Conservation (phyloP, 495 filamentous ascomycete genomes). For the Delitschia confertaspora region DNA sequence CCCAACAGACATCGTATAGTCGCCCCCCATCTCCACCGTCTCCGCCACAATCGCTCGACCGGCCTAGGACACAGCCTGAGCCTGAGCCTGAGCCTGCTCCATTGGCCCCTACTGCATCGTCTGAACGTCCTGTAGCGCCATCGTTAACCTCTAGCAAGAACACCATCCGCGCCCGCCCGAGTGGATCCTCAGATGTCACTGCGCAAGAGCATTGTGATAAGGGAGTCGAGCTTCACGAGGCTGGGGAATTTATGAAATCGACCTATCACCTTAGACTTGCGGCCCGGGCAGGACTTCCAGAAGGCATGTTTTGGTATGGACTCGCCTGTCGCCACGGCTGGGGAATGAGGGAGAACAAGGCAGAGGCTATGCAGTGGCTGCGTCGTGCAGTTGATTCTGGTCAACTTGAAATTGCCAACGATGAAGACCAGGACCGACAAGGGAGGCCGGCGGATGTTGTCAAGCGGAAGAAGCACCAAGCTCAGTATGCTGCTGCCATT, state of each 20-base stretch:
- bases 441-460: slow-evolving; percentile 54
- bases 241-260: slow-evolving; percentile 76
- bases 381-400: slow-evolving; percentile 82
- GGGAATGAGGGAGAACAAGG: slow-evolving; percentile 88
- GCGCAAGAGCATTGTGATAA: slow-evolving; percentile 81
- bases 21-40: slow-evolving; percentile 29
- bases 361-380: slow-evolving; percentile 84
- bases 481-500: slow-evolving; percentile 88
- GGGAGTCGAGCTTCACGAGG: slow-evolving; percentile 80
- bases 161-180: slow-evolving; percentile 38
- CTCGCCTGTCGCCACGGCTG: slow-evolving; percentile 95
- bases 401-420: slow-evolving; percentile 69
- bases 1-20: slow-evolving; percentile 35
- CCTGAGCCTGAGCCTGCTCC: slow-evolving; percentile 31
- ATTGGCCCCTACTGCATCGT: slow-evolving; percentile 27
- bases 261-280: slow-evolving; percentile 93
- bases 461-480: slow-evolving; percentile 68
- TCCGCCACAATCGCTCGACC: slow-evolving; percentile 28
- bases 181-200: slow-evolving; percentile 47
- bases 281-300: slow-evolving; percentile 74
- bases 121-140: slow-evolving; percentile 34
- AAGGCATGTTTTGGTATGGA: slow-evolving; percentile 91
- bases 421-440: slow-evolving; percentile 58
- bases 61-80: slow-evolving; percentile 16
- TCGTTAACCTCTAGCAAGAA: slow-evolving; percentile 46